Base-by-base conservation (phyloP, 768 basidiomycete genomes). In the Kwoniella bestiolae region DNA sequence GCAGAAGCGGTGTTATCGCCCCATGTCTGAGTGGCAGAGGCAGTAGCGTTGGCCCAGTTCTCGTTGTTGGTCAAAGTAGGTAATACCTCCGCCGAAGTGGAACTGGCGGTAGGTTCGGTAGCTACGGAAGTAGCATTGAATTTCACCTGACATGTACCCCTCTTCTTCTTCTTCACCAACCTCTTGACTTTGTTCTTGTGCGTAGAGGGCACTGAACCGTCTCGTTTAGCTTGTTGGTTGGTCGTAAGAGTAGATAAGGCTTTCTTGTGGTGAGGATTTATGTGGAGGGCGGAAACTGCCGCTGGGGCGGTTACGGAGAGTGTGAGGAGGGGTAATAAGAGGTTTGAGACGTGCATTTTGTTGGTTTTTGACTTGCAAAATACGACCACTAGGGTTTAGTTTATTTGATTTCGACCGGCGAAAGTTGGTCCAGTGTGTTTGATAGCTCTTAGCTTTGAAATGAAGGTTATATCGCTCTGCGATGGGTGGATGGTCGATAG, bases 141-240 rank as follows among this genome's bases (percentile, higher is more conserved):
- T 21, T 47, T 52, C 18, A 71, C 71, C 34, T 71, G 70, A 68
- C 76, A 78, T 9, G 58, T 57, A 23, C 25, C 56, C n/a, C 60
- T 58, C 67, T 76, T 77, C 70, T 76, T 76, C 72, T 77, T 78
- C 63, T 66, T 69, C 52, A 79, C 77, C 57, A 73, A 61, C 47
- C 77, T 52, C 64, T 79, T 79, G 1, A 59, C 67, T 56, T 73
- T 73, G 35, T 63, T 67, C 41, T 63, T 55, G 31, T 45, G 41
- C 21, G 52, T 12, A 50, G 16, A 12, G 16, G 35, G 51, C 6
- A 49, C 58, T n/a, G 16, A n/a, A 8, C 12, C 49, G 34, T 41
- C 63, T 41, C 64, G 55, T 46, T 62, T 68, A 29, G 35, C 56
- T 41, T 46, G 57, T 18, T 60, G 56, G 38, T 45, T 52, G 3